A percentile compares a stretch with the other conserved stretches of the same genome.
phyloP scores from a whole-genome alignment of 2,329 filamentous ascomycete species.

The Teratosphaeria pseudoeucalypti region DNA sequence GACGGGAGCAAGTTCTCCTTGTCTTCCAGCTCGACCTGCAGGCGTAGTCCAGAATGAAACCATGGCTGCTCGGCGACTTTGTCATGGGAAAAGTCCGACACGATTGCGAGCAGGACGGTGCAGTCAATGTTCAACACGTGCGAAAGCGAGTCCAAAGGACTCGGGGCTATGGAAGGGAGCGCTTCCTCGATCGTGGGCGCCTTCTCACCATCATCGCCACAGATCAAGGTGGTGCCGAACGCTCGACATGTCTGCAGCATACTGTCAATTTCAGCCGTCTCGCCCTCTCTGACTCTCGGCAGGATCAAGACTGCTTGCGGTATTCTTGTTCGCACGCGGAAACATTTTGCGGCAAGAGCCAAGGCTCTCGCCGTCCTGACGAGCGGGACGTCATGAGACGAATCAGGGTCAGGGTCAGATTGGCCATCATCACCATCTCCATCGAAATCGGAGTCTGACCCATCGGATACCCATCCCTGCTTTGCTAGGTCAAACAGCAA shows the following conservation, averaged over 20 bases:
- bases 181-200: slow-evolving; percentile 16
- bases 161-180: slow-evolving; percentile 25
- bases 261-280: slow-evolving; percentile 44
- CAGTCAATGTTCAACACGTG: slow-evolving; percentile 51
- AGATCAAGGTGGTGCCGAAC: slow-evolving; percentile 33
- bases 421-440: slow-evolving; percentile 16
- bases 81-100: slow-evolving; percentile 62
- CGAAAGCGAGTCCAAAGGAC: slow-evolving; percentile 30
- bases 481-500: slow-evolving; percentile 60
- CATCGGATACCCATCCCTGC: slow-evolving; percentile 50
- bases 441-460: slow-evolving; percentile 32
- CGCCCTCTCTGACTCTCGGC: slow-evolving; percentile 45
- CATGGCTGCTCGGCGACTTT: slow-evolving; percentile 37
- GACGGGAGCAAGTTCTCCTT: slow-evolving; percentile 50
- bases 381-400: slow-evolving; percentile 40
- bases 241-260: slow-evolving; percentile 47
- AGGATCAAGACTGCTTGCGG: slow-evolving; percentile 52
- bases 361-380: slow-evolving; percentile 51
- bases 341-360: slow-evolving; percentile 45
- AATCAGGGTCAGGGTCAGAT: slow-evolving; percentile 37
- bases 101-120: slow-evolving; percentile 60
- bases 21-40: slow-evolving; percentile 56
- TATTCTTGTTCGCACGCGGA: slow-evolving; percentile 48
- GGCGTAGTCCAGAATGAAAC: slow-evolving; percentile 50
- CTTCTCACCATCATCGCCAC: slow-evolving; percentile 18